These are phyloP conservation scores for Solanum habrochaites DNA, from an alignment of 257 asterid genomes.

Conservation along the genomic window DNA sequence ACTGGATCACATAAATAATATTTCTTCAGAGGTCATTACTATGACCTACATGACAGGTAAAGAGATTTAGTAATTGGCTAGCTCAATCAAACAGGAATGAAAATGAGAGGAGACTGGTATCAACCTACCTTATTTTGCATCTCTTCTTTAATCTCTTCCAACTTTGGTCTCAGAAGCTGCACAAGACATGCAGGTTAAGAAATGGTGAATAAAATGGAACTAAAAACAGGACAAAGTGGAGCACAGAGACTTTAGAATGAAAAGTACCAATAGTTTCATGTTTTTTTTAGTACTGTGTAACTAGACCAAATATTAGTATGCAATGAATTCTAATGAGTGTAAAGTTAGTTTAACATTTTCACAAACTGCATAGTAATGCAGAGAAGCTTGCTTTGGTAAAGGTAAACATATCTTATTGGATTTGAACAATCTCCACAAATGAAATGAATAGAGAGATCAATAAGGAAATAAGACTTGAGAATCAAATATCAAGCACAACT, in stretches of 20 bases:
- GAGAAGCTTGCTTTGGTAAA: not conserved
- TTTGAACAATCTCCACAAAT: not conserved
- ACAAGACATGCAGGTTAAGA: conserved; percentile 10
- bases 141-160: conserved; percentile 73
- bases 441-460: not conserved
- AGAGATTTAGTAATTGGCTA: not conserved
- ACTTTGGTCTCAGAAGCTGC: conserved; percentile 66
- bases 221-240: not conserved
- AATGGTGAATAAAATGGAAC: not conserved
- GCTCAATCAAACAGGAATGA: not conserved
- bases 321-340: not conserved
- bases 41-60: not conserved
- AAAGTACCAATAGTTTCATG: not conserved
- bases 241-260: not conserved
- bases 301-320: not conserved
- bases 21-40: not conserved
- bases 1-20: not conserved
- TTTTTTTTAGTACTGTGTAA: not conserved
- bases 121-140: conserved; percentile 55
- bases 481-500: not conserved
- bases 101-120: conserved; percentile 4
- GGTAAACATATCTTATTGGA: not conserved
- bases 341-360: not conserved
- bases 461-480: not conserved
- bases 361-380: not conserved